Percentiles rank a stretch among this genome's conserved stretches.
These are phyloP conservation scores for Nepenthes alata DNA, from an alignment of 179 eudicot species.

Conservation along the genomic window DNA sequence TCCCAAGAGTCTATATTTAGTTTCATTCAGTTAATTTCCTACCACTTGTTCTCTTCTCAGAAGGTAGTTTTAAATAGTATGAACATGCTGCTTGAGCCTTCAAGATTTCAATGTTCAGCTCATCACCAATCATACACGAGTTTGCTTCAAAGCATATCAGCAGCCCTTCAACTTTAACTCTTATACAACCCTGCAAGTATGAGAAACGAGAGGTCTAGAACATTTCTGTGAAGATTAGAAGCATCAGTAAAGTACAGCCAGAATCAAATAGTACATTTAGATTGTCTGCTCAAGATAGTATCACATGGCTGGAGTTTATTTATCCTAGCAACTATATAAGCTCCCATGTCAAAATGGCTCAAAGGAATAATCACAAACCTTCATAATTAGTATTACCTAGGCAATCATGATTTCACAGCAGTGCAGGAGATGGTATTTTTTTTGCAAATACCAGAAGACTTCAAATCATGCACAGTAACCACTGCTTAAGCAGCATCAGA, in stretches of 20 bases:
- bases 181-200: slow-evolving; percentile 36
- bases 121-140: slow-evolving; percentile 32
- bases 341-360: too few species aligned
- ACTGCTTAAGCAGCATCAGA: too few species aligned
- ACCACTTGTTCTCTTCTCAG: slow-evolving; percentile 63
- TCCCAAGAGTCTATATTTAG: too few species aligned
- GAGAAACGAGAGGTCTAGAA: slow-evolving; percentile 4
- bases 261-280: background rate
- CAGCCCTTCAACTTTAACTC: slow-evolving; percentile 49
- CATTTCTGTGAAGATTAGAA: background rate
- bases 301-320: too few species aligned
- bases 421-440: too few species aligned
- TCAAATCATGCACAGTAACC: too few species aligned
- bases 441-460: too few species aligned
- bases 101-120: slow-evolving; percentile 44
- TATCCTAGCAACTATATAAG: too few species aligned
- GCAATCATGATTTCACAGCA: too few species aligned
- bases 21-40: slow-evolving; percentile 9
- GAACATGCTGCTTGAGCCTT: slow-evolving; percentile 78
- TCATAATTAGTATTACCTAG: too few species aligned
- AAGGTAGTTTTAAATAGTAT: slow-evolving; percentile 58
- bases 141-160: slow-evolving; percentile 31
- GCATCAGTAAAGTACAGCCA: background rate
- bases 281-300: background rate
- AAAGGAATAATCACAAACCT: too few species aligned